phyloP scores from a whole-genome alignment of 2,329 filamentous ascomycete genomes.

The Diaporthe nobilis region DNA sequence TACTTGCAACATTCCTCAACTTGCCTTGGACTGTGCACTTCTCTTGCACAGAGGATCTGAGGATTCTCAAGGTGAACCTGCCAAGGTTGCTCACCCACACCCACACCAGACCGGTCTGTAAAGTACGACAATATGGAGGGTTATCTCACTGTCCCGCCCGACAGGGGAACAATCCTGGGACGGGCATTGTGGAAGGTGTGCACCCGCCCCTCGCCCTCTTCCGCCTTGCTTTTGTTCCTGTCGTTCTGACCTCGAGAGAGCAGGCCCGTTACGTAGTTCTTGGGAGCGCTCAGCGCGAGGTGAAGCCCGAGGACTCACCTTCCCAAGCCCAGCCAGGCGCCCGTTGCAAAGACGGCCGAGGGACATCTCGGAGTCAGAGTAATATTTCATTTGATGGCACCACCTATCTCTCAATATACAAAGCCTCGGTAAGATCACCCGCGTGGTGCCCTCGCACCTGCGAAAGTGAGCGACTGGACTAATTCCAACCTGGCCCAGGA shows the following conservation, averaged over 20 bases:
- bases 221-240: background rate
- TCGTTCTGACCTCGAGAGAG: slow-evolving; percentile 14
- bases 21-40: slow-evolving; percentile 9
- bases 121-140: slow-evolving; percentile 60
- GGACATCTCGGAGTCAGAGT: slow-evolving; percentile 49
- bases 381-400: slow-evolving; percentile 53
- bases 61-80: slow-evolving; percentile 22
- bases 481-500: slow-evolving; percentile 55
- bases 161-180: slow-evolving; percentile 66
- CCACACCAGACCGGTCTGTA: slow-evolving; percentile 10
- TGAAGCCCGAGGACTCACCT: slow-evolving; percentile 46
- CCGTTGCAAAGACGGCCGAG: slow-evolving; percentile 55
- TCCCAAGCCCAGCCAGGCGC: slow-evolving; percentile 57
- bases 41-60: slow-evolving; percentile 27
- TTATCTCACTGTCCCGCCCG: slow-evolving; percentile 63
- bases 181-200: slow-evolving; percentile 67
- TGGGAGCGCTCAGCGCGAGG: slow-evolving; percentile 58
- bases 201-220: slow-evolving; percentile 29
- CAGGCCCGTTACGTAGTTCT: slow-evolving; percentile 73
- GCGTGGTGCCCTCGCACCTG: background rate
- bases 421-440: slow-evolving; percentile 48
- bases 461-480: slow-evolving; percentile 12
- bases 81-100: slow-evolving; percentile 28
- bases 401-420: slow-evolving; percentile 68
- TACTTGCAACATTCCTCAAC: slow-evolving; percentile 16